Evolutionary conservation across 805 yeast species (phyloP).

Genomic region (Kuraishia floccosa): DNA sequence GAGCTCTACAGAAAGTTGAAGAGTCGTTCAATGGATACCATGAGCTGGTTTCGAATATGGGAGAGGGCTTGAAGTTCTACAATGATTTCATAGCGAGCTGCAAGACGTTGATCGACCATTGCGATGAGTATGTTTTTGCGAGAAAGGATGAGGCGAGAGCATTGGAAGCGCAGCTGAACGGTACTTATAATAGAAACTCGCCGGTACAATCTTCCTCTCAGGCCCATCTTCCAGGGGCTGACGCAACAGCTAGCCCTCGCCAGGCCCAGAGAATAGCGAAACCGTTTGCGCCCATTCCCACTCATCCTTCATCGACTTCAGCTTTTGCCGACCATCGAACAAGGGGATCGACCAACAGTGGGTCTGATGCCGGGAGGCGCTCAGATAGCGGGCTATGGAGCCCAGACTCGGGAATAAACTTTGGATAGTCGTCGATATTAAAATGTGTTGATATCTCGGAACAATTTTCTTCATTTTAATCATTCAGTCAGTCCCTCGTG

Average conservation of each 20-base stretch:
- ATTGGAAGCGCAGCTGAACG: not conserved
- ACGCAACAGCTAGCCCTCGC: too few species aligned
- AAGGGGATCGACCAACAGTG: too few species aligned
- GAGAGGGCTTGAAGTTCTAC: conserved; percentile 66
- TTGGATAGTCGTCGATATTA: conserved; percentile 5
- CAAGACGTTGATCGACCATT: conserved; percentile 31
- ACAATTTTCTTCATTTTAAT: not conserved
- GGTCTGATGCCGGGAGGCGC: too few species aligned
- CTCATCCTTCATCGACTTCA: too few species aligned
- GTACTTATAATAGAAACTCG: not conserved
- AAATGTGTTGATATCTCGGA: not conserved
- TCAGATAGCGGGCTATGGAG: conserved; percentile 15
- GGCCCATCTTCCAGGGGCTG: not conserved
- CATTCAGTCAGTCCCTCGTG: too few species aligned
- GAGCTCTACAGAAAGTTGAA: conserved; percentile 40
- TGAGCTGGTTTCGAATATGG: conserved; percentile 48
- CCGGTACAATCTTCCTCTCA: not conserved
- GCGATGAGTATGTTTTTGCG: not conserved
- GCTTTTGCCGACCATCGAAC: too few species aligned
- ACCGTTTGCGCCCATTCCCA: too few species aligned
- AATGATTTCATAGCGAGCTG: conserved; percentile 37
- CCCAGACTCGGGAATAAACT: conserved; percentile 14
- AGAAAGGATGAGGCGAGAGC: conserved; percentile 1
- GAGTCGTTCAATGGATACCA: conserved; percentile 35
- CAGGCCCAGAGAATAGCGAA: too few species aligned